A percentile compares a stretch with the other conserved stretches of the same genome.
phyloP scores from a whole-genome alignment of 495 filamentous ascomycete genomes.

The Cairneyella variabilis region DNA sequence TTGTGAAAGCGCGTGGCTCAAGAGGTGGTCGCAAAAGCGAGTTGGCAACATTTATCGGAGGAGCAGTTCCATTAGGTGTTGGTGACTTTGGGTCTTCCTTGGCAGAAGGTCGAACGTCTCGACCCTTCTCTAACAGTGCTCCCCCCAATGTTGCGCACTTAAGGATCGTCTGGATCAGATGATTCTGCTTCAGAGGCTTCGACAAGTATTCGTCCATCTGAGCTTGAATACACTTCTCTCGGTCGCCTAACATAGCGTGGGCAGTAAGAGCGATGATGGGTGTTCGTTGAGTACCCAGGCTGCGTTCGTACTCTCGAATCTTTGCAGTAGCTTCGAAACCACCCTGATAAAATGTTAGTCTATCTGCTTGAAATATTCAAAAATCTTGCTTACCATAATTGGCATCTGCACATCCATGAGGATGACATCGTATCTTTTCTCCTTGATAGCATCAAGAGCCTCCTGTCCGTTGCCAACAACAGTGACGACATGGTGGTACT shows the following conservation, averaged over 20 bases:
- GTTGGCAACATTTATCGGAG: neutral
- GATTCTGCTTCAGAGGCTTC: slow-evolving; percentile 96
- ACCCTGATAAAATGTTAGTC: slow-evolving; percentile 48
- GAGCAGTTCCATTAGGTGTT: slow-evolving; percentile 1
- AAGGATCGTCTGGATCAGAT: slow-evolving; percentile 97
- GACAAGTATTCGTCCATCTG: slow-evolving; percentile 99
- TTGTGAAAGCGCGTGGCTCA: slow-evolving; percentile 58
- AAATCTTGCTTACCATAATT: slow-evolving; percentile 68
- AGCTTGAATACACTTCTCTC: slow-evolving; percentile 96
- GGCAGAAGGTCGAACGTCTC: slow-evolving; percentile 53
- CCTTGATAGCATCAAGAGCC: slow-evolving; percentile 83
- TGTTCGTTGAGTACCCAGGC: slow-evolving; percentile 70
- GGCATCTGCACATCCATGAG: slow-evolving; percentile 99
- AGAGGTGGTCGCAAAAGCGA: slow-evolving; percentile 25
- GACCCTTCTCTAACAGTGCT: slow-evolving; percentile 72
- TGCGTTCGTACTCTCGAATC: slow-evolving; percentile 91
- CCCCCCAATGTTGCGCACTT: slow-evolving; percentile 93
- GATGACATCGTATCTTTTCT: slow-evolving; percentile 91
- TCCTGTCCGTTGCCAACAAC: slow-evolving; percentile 95
- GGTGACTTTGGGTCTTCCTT: slow-evolving; percentile 43
- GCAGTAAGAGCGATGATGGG: slow-evolving; percentile 97
- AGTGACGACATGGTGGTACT: slow-evolving; percentile 94
- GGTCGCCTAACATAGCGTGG: slow-evolving; percentile 98
- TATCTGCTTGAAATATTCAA: neutral
- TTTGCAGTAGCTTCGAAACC: slow-evolving; percentile 97